A percentile compares a stretch with the other conserved stretches of the same genome.
phyloP scores from a whole-genome alignment of 176 grass and related monocot species.

The Dactylis glomerata region DNA sequence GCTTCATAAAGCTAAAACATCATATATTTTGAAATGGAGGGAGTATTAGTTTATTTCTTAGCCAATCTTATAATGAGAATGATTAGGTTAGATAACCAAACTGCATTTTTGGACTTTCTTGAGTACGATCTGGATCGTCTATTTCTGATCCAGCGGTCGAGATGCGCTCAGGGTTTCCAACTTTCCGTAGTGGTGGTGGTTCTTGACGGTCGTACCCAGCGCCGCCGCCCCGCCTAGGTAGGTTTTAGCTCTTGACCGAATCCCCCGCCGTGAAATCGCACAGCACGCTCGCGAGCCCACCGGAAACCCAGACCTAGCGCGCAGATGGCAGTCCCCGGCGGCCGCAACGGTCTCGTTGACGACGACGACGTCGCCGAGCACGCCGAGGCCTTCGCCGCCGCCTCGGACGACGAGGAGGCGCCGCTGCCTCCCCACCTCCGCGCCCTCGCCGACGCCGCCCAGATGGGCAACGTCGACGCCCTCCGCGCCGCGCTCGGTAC shows the following conservation, averaged over 20 bases:
- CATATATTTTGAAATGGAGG: too few species aligned
- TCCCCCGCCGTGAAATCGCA: constrained; percentile 8
- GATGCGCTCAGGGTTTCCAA: too few species aligned
- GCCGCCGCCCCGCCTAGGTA: neutral
- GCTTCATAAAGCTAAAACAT: too few species aligned
- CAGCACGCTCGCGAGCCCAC: neutral
- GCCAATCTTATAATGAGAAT: too few species aligned
- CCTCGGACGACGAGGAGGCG: constrained; percentile 49
- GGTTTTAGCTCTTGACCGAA: neutral
- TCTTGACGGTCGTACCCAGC: neutral
- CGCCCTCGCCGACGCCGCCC: constrained; percentile 67
- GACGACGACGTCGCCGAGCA: constrained; percentile 32
- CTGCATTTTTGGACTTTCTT: too few species aligned
- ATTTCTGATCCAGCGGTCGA: too few species aligned
- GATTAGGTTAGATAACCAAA: too few species aligned
- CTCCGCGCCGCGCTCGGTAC: constrained; percentile 69
- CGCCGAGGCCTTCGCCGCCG: constrained; percentile 23
- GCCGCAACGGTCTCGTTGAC: constrained; percentile 33
- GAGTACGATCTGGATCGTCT: too few species aligned
- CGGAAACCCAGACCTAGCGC: neutral
- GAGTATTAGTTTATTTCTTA: too few species aligned
- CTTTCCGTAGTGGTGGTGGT: too few species aligned
- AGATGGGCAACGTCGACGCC: constrained; percentile 58
- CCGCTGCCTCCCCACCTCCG: constrained; percentile 70
- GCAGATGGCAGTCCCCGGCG: constrained; percentile 47